These are phyloP conservation scores for Setomelanomma holmii DNA, from an alignment of 2,329 filamentous ascomycete genomes.

Conservation along the genomic window DNA sequence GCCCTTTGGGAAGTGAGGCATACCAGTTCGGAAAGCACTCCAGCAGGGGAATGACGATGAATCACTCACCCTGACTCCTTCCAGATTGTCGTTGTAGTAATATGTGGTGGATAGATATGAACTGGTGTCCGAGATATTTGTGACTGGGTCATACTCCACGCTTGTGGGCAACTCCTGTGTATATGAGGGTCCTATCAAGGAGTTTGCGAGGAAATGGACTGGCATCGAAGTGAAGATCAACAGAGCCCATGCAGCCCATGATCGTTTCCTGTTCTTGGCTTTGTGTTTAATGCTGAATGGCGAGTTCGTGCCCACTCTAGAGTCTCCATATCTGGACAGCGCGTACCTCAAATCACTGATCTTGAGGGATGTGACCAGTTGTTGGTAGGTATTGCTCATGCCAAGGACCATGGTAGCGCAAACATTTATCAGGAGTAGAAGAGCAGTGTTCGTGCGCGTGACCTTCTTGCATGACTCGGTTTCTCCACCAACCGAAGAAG, in stretches of 20 bases:
- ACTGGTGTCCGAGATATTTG: constrained; percentile 7
- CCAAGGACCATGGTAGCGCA: constrained; percentile 41
- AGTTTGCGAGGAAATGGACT: constrained; percentile 41
- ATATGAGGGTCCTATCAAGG: constrained; percentile 33
- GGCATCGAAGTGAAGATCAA: constrained; percentile 34
- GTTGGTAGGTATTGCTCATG: constrained; percentile 44
- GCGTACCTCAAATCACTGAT: constrained; percentile 32
- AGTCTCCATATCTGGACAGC: constrained; percentile 38
- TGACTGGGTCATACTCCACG: constrained; percentile 17
- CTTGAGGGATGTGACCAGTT: constrained; percentile 36
- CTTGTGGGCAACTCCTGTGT: constrained; percentile 17
- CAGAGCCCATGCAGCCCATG: constrained; percentile 39
- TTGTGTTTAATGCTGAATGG: constrained; percentile 43
- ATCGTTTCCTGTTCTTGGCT: constrained; percentile 19
- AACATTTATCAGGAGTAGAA: constrained; percentile 38
- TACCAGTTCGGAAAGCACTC: constrained; percentile 32
- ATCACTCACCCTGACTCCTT: neutral
- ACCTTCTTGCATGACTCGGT: constrained; percentile 25
- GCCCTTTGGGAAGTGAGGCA: constrained; percentile 20
- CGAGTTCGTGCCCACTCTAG: constrained; percentile 41
- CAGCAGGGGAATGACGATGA: constrained; percentile 26
- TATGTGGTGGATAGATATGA: too few relatives aligned
- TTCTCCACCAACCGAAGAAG: constrained; percentile 31
- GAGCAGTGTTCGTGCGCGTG: constrained; percentile 26
- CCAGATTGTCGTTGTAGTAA: neutral